These are phyloP conservation scores for Saccharomycopsis lassenensis DNA, from an alignment of 805 yeast genomes.

Conservation along the genomic window DNA sequence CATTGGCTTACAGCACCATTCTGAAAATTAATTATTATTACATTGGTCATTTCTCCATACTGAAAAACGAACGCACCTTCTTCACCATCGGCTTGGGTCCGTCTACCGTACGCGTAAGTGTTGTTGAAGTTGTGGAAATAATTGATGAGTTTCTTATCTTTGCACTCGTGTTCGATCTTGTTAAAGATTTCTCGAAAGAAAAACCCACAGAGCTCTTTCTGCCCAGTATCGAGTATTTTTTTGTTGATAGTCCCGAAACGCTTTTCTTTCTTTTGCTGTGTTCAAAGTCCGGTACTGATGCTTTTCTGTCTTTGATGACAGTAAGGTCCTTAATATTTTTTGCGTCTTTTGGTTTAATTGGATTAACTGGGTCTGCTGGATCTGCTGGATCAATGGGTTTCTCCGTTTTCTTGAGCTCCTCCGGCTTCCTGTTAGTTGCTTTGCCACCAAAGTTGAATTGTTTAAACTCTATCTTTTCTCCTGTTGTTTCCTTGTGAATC, in stretches of 20 bases:
- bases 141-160: background rate
- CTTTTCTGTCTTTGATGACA: too few species aligned
- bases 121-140: background rate
- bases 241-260: too few species aligned
- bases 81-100: background rate
- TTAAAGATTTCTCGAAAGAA: constrained; percentile 1
- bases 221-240: background rate
- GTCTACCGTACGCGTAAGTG: background rate
- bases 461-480: too few species aligned
- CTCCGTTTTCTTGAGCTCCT: background rate
- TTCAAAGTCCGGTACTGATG: too few species aligned
- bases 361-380: constrained; percentile 1
- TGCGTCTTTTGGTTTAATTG: background rate
- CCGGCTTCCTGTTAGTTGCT: too few species aligned
- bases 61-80: background rate
- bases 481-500: too few species aligned
- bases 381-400: constrained; percentile 1
- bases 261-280: too few species aligned
- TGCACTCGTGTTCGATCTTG: too few species aligned
- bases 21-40: too few species aligned
- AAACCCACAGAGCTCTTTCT: constrained; percentile 2
- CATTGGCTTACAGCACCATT: too few species aligned
- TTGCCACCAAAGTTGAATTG: too few species aligned
- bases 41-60: background rate
- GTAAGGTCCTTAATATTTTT: background rate